Percentiles rank a stretch among this genome's conserved stretches.
These are phyloP conservation scores for Bothriochloa decipiens DNA, from an alignment of 176 grass and related monocot species.

Conservation along the genomic window DNA sequence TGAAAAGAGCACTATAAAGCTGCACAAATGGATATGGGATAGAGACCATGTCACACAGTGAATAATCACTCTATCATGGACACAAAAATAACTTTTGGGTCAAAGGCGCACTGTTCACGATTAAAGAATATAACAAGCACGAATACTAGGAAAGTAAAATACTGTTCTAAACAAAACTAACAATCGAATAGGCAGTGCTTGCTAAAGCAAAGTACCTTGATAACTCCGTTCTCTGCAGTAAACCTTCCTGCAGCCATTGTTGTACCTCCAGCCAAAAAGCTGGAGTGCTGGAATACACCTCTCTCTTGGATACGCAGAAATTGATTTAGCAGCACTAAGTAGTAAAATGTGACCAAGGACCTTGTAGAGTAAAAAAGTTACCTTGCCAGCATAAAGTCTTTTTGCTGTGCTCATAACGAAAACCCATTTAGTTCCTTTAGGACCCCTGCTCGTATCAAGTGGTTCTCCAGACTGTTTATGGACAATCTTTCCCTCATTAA, in stretches of 20 bases:
- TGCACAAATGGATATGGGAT: not conserved
- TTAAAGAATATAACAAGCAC: not conserved
- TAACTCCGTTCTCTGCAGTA: conserved; percentile 62
- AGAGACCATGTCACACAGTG: not conserved
- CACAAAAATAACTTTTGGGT: not conserved
- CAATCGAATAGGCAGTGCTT: conserved; percentile 1
- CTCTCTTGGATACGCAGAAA: conserved; percentile 43
- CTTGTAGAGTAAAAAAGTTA: conserved; percentile 37
- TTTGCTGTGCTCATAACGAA: conserved; percentile 89
- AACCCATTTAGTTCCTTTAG: conserved; percentile 86
- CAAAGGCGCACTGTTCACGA: not conserved
- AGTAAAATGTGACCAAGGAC: conserved; percentile 4
- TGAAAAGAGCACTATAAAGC: not conserved
- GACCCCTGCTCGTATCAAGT: conserved; percentile 67
- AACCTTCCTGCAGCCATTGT: conserved; percentile 93
- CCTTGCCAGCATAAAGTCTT: conserved; percentile 83
- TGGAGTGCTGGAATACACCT: conserved; percentile 95
- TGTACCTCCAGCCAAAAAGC: conserved; percentile 90
- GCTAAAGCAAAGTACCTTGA: conserved; percentile 59
- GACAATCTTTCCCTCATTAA: conserved; percentile 55
- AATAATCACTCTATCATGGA: not conserved
- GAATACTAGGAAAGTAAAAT: conserved; percentile 23
- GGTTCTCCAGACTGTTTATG: conserved; percentile 63
- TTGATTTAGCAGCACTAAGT: not conserved
- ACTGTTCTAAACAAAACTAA: not conserved